A percentile compares a stretch with the other conserved stretches of the same genome.
Evolutionary conservation across 495 filamentous ascomycete species (phyloP).

Genomic region (Neurospora sp.): DNA sequence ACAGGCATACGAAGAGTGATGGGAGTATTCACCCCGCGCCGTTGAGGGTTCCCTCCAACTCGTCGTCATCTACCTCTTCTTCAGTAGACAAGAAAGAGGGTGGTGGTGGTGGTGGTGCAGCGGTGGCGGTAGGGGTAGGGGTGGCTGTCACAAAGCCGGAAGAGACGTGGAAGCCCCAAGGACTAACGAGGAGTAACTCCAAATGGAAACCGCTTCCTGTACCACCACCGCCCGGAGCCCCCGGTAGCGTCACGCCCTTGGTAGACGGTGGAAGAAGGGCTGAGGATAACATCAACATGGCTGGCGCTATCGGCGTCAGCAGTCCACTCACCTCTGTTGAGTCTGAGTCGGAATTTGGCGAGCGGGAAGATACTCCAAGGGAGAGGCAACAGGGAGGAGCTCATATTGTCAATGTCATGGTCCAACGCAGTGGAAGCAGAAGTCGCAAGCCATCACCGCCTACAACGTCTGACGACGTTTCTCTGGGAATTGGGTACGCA

Average conservation of each 20-base stretch:
- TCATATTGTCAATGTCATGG: background rate
- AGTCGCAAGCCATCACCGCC: background rate
- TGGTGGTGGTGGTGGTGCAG: background rate
- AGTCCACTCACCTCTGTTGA: background rate
- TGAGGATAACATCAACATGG: background rate
- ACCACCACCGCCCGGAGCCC: slow-evolving; percentile 1
- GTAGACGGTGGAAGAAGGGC: background rate
- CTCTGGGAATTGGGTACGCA: background rate
- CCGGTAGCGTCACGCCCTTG: background rate
- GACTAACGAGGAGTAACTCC: slow-evolving; percentile 7
- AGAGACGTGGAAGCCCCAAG: background rate
- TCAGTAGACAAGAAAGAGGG: background rate
- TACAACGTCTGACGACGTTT: background rate
- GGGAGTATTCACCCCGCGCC: slow-evolving; percentile 9
- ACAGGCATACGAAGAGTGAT: slow-evolving; percentile 1
- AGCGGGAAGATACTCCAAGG: background rate
- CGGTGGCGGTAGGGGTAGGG: background rate
- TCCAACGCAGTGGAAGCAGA: background rate
- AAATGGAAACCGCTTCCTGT: slow-evolving; percentile 17
- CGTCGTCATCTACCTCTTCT: background rate
- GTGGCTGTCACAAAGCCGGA: background rate
- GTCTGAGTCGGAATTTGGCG: background rate
- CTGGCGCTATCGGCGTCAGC: background rate
- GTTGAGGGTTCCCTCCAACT: slow-evolving; percentile 9
- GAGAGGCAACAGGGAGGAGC: background rate